Evolutionary conservation across 495 filamentous ascomycete genomes (phyloP), one percentile per base, ranked within the genome.

Genomic region (Echria macrotheca): DNA sequence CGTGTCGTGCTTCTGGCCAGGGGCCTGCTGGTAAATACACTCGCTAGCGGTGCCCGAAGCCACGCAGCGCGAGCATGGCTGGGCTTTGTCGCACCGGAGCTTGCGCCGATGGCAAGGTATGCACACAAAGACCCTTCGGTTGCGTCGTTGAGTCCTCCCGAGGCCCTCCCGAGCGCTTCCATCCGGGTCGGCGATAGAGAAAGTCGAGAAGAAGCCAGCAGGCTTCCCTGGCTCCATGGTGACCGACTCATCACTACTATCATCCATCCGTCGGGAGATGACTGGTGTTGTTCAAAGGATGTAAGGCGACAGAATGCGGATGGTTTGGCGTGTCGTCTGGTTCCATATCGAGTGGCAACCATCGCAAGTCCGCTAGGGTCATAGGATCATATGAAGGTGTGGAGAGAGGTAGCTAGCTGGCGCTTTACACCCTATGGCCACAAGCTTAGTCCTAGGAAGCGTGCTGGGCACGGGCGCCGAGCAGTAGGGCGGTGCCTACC

Each of bases 61-160:
- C 19, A 56, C 49, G 39, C 59, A 62, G 8, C 59, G 53, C 15
- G 56, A 55, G 40, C 59, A 62, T 0, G 59, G 59, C 41, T 54
- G 56, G 4, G 50, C 49, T 40, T 62, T 62, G 39, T 62, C 59
- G 33, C 59, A 62, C 48, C 52, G 56, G 12, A 62, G 51, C 51
- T 62, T 62, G 21, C 59, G 53, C 12, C 53, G 50, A 37, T 62
- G 59, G 28, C 59, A 62, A 21, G 59, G 59, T 10, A 62, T 62
- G 38, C 59, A 62, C 5, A 62, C 59, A 31, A 54, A 62, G 12
- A 62, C 59, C 14, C 56, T 35, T 43, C 59, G 42, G 48, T 62
- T 62, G 4, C 59, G 53, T 32, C 47, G 55, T 46, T 62, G 59
- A 5, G 53, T 45, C 24, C 52, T 54, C 5, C 47, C 53, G 4